Evolutionary conservation across 73 alveolate species (phyloP).

Genomic region (Symbiodinium natans): DNA sequence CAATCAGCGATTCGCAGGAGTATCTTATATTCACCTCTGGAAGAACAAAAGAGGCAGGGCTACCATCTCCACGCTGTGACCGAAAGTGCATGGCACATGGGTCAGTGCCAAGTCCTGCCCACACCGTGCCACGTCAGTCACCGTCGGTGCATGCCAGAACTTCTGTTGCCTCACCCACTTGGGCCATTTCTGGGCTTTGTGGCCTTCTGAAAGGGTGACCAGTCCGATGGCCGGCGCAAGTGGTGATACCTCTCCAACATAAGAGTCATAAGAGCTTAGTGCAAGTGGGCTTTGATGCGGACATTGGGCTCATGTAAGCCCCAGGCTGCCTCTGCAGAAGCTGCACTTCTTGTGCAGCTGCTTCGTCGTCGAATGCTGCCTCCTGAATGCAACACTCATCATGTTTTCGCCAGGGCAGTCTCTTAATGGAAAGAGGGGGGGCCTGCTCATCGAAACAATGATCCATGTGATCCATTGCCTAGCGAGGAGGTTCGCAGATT

Average conservation of each 20-base stretch:
- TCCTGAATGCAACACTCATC: not conserved
- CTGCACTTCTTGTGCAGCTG: slow-evolving; percentile 55
- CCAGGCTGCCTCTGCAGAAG: slow-evolving; percentile 43
- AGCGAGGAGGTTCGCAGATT: too few relatives aligned
- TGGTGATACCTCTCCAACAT: slow-evolving; percentile 12
- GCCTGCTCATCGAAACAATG: not conserved
- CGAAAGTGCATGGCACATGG: slow-evolving; percentile 59
- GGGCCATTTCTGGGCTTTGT: not conserved
- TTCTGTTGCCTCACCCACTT: not conserved
- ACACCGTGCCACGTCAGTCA: too few relatives aligned
- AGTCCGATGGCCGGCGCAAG: slow-evolving; percentile 17
- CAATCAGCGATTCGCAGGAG: too few relatives aligned
- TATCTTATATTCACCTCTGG: not conserved
- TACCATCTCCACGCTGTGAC: slow-evolving; percentile 62
- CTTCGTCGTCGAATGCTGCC: slow-evolving; percentile 7
- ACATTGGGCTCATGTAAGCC: not conserved
- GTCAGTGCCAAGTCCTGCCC: slow-evolving; percentile 42
- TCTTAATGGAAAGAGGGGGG: too few relatives aligned
- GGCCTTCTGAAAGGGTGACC: slow-evolving; percentile 77
- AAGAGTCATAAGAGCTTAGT: not conserved
- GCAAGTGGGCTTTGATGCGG: not conserved
- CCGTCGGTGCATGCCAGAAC: not conserved
- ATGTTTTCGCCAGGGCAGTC: too few relatives aligned
- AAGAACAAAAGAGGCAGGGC: not conserved
- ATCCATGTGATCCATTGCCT: not conserved